These are phyloP conservation scores for Irpex sp. DNA, from an alignment of 1,284 basidiomycete genomes.

Conservation along the genomic window DNA sequence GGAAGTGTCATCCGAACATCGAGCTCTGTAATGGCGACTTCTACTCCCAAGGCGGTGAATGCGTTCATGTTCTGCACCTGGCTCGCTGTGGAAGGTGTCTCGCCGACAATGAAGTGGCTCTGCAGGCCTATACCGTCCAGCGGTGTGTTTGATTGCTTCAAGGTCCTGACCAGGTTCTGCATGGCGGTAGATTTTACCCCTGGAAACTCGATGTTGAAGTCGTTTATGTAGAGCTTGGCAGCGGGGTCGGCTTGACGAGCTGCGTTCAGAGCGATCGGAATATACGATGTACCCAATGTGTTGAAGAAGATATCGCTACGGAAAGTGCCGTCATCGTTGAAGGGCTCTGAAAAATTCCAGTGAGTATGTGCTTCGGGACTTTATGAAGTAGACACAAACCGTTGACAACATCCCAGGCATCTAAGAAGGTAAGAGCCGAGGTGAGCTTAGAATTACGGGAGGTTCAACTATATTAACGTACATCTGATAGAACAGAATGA, in stretches of 20 bases:
- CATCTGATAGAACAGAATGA: conserved; percentile 8
- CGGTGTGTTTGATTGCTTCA: conserved; percentile 43
- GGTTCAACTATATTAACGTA: conserved; percentile 11
- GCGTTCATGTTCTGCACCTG: conserved; percentile 36
- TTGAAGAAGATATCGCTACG: conserved; percentile 38
- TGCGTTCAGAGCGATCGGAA: conserved; percentile 36
- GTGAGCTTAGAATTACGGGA: background rate
- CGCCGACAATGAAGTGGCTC: conserved; percentile 48
- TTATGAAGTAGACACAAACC: conserved; percentile 14
- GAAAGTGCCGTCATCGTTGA: conserved; percentile 53
- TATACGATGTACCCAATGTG: conserved; percentile 36
- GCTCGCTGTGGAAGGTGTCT: conserved; percentile 34
- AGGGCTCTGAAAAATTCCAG: conserved; percentile 32
- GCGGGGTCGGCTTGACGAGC: conserved; percentile 38
- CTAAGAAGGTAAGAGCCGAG: conserved; percentile 5
- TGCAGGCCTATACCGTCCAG: conserved; percentile 59
- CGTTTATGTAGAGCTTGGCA: conserved; percentile 40
- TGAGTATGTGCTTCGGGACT: background rate
- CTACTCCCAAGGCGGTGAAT: conserved; percentile 50
- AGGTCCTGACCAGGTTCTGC: conserved; percentile 44
- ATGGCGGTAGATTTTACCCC: conserved; percentile 51
- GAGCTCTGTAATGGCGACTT: conserved; percentile 58
- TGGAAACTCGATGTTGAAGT: conserved; percentile 35
- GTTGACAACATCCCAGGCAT: conserved; percentile 32
- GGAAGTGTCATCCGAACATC: conserved; percentile 58